phyloP scores from a whole-genome alignment of 805 yeast species.

The Cyberlindnera mississippiensis region DNA sequence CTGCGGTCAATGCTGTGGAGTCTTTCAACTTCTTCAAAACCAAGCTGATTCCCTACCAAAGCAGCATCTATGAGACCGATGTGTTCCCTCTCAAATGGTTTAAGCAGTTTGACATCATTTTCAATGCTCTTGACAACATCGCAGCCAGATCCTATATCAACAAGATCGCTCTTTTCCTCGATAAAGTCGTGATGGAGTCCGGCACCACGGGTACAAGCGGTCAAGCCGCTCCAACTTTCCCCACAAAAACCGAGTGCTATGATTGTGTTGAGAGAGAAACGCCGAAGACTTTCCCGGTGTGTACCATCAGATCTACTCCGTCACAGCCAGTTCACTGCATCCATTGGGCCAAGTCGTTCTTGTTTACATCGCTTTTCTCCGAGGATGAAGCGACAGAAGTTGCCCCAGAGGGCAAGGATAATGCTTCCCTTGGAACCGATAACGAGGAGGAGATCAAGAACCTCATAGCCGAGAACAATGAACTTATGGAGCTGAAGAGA shows the following conservation, averaged over 20 bases:
- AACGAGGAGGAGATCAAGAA: constrained; percentile 62
- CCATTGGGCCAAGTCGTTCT: constrained; percentile 94
- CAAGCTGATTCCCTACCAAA: constrained; percentile 73
- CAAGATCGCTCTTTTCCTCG: constrained; percentile 67
- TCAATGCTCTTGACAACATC: constrained; percentile 90
- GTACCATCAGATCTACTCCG: constrained; percentile 96
- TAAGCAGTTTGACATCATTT: constrained; percentile 68
- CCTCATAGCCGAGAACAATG: constrained; percentile 63
- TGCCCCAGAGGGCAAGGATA: constrained; percentile 31
- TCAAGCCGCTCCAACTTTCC: constrained; percentile 87
- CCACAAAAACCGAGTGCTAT: constrained; percentile 83
- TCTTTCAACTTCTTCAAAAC: constrained; percentile 60
- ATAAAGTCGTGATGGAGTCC: constrained; percentile 79
- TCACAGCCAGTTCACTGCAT: constrained; percentile 94
- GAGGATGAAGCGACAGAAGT: constrained; percentile 37
- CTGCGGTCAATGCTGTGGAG: constrained; percentile 80
- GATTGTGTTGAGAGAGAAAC: constrained; percentile 86
- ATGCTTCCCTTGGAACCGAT: constrained; percentile 52
- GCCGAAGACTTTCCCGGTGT: constrained; percentile 90
- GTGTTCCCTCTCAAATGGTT: constrained; percentile 77
- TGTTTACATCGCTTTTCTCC: constrained; percentile 77
- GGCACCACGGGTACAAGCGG: constrained; percentile 97
- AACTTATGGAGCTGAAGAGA: constrained; percentile 47
- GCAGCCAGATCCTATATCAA: constrained; percentile 93
- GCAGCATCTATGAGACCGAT: constrained; percentile 76